Evolutionary conservation across 176 grass and related monocot genomes (phyloP), one percentile per base, ranked within the genome.

Genomic region (Musa itinerans): DNA sequence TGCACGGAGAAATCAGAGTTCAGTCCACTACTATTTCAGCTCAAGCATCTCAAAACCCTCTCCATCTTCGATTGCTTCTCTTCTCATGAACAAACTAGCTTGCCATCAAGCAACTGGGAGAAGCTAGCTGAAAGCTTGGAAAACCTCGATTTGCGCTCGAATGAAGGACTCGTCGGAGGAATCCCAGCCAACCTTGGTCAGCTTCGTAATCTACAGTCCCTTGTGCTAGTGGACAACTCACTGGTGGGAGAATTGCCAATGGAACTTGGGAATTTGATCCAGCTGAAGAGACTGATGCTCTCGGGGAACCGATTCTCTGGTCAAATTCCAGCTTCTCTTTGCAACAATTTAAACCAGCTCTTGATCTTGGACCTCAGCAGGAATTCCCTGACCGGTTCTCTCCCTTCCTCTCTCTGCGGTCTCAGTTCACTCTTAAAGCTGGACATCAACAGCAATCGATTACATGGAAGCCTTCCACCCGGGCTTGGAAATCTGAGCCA

Each of bases 1-100:
- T 99, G 96, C 71, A 51, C 80, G 0, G 17, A 73, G 0, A 89
- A 79, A 53, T 85, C 89, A 68, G 81, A 80, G 26, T 99, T 99
- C 76, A 86, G 59, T 29, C 23, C 87, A 6, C 75, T 77, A 21
- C 84, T 99, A 10, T 99, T 99, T 73, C 81, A 99, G 3, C 89
- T 99, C 25, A 73, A 76, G 52, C 91, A 81, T 79, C 88, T 99
- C 75, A 86, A 77, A 75, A 86, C 73, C 29, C 89, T 99, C 16
- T 88, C 91, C 55, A 75, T 99, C 55, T 99, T 81, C 79, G 58
- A 76, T 59, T 95, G 96, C 83, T 99, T 99, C 81, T 79, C 86
- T 68, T 53, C 77, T 61, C 11, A 29, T 62, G 82, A 71, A 25
- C 84, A 79, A 1, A 74, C 80, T 0, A 10, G 80, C 0, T 88